These are phyloP conservation scores for Sugiyamaella novakii DNA, from an alignment of 1,139 yeast species.

Conservation along the genomic window DNA sequence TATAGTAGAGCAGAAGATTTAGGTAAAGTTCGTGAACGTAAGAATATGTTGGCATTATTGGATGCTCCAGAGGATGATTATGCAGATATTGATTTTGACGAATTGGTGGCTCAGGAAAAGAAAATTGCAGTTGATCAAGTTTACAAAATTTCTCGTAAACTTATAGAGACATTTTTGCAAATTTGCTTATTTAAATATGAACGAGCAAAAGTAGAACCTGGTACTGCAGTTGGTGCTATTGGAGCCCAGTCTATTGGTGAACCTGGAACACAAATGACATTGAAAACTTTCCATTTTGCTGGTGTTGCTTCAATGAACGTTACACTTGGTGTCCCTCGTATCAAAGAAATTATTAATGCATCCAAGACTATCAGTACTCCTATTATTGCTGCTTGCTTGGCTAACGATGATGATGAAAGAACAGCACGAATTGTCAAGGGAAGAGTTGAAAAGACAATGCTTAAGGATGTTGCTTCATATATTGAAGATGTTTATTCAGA, in stretches of 20 bases:
- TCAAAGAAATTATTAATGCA: slow-evolving; percentile 96
- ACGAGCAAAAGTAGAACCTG: slow-evolving; percentile 95
- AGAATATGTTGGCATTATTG: slow-evolving; percentile 50
- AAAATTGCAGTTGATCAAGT: slow-evolving; percentile 68
- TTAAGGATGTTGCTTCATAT: slow-evolving; percentile 83
- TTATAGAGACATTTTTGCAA: slow-evolving; percentile 68
- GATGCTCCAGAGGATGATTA: slow-evolving; percentile 50
- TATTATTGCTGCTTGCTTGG: slow-evolving; percentile 90
- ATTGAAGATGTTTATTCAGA: slow-evolving; percentile 93
- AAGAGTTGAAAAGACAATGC: slow-evolving; percentile 86
- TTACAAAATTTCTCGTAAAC: slow-evolving; percentile 62
- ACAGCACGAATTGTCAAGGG: slow-evolving; percentile 99
- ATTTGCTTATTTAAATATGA: slow-evolving; percentile 82
- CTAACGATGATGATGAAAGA: slow-evolving; percentile 91
- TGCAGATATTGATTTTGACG: slow-evolving; percentile 52
- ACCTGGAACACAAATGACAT: slow-evolving; percentile 99
- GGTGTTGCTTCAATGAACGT: slow-evolving; percentile 99
- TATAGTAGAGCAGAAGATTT: slow-evolving; percentile 57
- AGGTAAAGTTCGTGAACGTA: slow-evolving; percentile 58
- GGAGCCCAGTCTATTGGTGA: slow-evolving; percentile 99
- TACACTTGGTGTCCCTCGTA: slow-evolving; percentile 98
- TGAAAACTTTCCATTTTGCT: slow-evolving; percentile 98
- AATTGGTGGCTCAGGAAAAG: slow-evolving; percentile 38
- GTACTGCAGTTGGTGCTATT: slow-evolving; percentile 99
- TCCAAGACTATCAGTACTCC: slow-evolving; percentile 95